Evolutionary conservation across 148 eudicot species (phyloP).

Genomic region (Fallopia convolvulus): DNA sequence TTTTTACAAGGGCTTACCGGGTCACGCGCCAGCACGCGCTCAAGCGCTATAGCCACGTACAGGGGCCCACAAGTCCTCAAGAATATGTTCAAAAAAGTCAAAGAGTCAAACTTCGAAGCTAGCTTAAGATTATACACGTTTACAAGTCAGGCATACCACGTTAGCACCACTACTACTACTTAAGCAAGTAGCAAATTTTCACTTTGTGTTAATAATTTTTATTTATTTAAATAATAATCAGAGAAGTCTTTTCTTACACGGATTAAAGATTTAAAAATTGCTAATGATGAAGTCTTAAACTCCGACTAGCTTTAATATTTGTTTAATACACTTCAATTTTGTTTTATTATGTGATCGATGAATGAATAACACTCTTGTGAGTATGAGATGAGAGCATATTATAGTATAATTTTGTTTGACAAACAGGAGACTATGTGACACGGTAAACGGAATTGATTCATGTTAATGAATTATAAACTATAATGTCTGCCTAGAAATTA

Average conservation of each 20-base stretch:
- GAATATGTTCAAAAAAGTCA: constrained; percentile 26
- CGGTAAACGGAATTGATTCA: neutral
- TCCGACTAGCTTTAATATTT: neutral
- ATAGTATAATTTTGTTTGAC: neutral
- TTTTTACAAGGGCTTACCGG: neutral
- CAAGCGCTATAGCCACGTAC: neutral
- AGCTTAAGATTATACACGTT: constrained; percentile 4
- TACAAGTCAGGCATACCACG: constrained; percentile 10
- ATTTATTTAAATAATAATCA: too few relatives aligned
- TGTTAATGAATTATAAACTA: neutral
- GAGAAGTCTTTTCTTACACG: neutral
- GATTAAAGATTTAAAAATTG: neutral
- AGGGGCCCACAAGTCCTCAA: neutral
- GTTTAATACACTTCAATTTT: neutral
- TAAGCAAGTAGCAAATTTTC: constrained; percentile 11
- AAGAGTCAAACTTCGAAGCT: constrained; percentile 54
- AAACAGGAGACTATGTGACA: neutral
- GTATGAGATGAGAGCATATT: neutral
- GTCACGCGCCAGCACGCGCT: neutral
- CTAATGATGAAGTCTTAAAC: neutral
- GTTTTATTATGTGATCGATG: neutral
- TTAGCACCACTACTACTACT: constrained; percentile 16
- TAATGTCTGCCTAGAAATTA: neutral
- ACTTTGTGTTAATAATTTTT: neutral
- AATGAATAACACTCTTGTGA: neutral